Evolutionary conservation across 768 basidiomycete genomes (phyloP).

Genomic region (Lactarius evosmus): DNA sequence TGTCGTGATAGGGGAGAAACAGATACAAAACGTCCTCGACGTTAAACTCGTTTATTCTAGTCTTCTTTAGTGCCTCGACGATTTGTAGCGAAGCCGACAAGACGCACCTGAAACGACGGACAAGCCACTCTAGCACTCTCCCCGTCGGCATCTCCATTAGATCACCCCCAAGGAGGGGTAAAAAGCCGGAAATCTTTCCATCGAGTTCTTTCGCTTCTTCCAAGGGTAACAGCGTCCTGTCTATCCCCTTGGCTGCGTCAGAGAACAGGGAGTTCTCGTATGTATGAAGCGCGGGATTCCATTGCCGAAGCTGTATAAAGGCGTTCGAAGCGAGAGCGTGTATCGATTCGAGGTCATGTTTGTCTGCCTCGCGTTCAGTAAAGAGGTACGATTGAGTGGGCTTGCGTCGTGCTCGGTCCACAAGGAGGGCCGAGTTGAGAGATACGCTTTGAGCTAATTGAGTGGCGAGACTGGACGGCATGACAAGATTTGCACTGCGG

Average conservation of each 20-base stretch:
- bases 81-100: neutral
- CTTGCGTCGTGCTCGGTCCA: conserved; percentile 61
- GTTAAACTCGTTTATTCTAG: conserved; percentile 92
- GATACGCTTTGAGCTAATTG: conserved; percentile 81
- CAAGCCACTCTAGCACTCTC: conserved; percentile 92
- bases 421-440: conserved; percentile 69
- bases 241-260: conserved; percentile 66
- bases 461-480: conserved; percentile 71
- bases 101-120: conserved; percentile 82
- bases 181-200: conserved; percentile 53
- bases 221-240: conserved; percentile 70
- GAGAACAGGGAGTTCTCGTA: conserved; percentile 79
- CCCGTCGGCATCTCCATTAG: conserved; percentile 77
- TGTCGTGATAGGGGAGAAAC: conserved; percentile 94
- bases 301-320: conserved; percentile 61
- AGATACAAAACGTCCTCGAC: conserved; percentile 69
- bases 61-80: neutral
- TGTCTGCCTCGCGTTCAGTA: conserved; percentile 72
- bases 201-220: conserved; percentile 67
- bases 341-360: conserved; percentile 85
- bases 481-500: conserved; percentile 27
- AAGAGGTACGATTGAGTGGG: conserved; percentile 83
- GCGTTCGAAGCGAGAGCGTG: conserved; percentile 78
- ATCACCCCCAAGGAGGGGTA: conserved; percentile 74
- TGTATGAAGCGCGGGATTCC: conserved; percentile 54